Base-by-base conservation (phyloP, 768 basidiomycete genomes). In the Cystobasidium tubakii region DNA sequence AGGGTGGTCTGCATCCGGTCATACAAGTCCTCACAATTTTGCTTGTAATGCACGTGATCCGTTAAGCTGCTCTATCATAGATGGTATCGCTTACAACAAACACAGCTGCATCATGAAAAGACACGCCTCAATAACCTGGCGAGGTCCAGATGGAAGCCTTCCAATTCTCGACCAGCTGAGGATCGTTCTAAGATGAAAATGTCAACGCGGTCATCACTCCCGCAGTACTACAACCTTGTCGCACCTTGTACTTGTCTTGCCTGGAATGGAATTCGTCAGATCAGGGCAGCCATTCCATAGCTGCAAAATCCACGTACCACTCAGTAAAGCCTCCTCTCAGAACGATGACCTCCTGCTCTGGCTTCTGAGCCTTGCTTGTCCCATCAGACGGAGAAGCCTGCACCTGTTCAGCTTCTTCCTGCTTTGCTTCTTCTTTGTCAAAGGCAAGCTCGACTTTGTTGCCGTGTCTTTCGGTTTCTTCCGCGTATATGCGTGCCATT, bases 311-410 rank as follows among this genome's bases (percentile, higher is more conserved):
- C 9, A 60, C 55, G 15, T 31, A 57, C 66, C 66, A 75, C n/a
- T 43, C 7, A 3, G 74, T 72, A 60, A 75, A 75, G 21, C 71
- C 74, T 17, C 74, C 74, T n/a, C 70, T 15, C 1, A 75, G 69
- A 1, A 75, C 74, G n/a, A 70, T 33, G 9, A 75, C 69, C 27
- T 75, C 74, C 39, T 75, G 66, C 31, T 70, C 53, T 27, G 73
- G 23, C 17, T 66, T 31, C 33, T 44, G 66, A 19, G 23, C 12
- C 57, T 65, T 39, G 36, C 46, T 27, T 9, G 23, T 21, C 10
- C 53, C 39, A 6, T 39, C 39, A 15, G 39, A 6, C 39, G 39
- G 6, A 15, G 39, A 6, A 39, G 27, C 19, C 17, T 60, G 60
- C 62, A 27, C 25, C 19, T 42, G 9, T 46, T 10, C 44, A 7